A percentile compares a stretch with the other conserved stretches of the same genome.
phyloP scores from a whole-genome alignment of 2,329 filamentous ascomycete genomes.

The Nigrospora oryzae region DNA sequence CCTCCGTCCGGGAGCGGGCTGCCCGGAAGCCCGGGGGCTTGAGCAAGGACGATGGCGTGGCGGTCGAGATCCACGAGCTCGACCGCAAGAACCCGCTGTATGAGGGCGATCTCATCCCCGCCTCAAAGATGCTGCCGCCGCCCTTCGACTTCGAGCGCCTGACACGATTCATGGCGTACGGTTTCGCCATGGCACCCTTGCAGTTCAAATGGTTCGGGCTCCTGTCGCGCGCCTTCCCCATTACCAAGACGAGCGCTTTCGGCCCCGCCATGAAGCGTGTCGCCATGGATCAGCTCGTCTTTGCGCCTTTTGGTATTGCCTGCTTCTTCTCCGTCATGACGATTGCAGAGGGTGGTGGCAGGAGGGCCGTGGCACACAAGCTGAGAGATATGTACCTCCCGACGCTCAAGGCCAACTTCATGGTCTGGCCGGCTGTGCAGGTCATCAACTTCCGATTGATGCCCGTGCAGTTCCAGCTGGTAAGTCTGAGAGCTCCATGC shows the following conservation, averaged over 20 bases:
- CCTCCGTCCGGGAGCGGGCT: slow-evolving; percentile 64
- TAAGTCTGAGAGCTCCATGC: slow-evolving; percentile 38
- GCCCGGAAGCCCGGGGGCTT: slow-evolving; percentile 52
- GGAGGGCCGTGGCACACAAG: slow-evolving; percentile 71
- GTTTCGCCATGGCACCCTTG: slow-evolving; percentile 89
- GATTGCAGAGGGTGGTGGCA: slow-evolving; percentile 82
- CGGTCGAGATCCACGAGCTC: slow-evolving; percentile 83
- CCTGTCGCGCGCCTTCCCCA: slow-evolving; percentile 72
- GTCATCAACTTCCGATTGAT: slow-evolving; percentile 94
- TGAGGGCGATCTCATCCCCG: slow-evolving; percentile 58
- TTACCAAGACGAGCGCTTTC: slow-evolving; percentile 68
- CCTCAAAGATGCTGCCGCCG: slow-evolving; percentile 57
- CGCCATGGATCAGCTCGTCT: slow-evolving; percentile 84
- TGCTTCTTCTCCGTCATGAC: slow-evolving; percentile 97
- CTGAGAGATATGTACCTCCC: slow-evolving; percentile 90
- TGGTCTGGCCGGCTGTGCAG: slow-evolving; percentile 93
- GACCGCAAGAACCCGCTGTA: slow-evolving; percentile 68
- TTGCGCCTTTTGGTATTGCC: slow-evolving; percentile 80
- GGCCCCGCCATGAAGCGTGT: slow-evolving; percentile 81
- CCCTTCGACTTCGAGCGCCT: slow-evolving; percentile 94
- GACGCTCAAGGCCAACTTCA: slow-evolving; percentile 89
- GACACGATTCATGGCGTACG: slow-evolving; percentile 93
- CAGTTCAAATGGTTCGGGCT: slow-evolving; percentile 97
- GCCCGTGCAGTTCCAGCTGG: slow-evolving; percentile 92
- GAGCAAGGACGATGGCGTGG: slow-evolving; percentile 61